Evolutionary conservation across 1,284 basidiomycete species (phyloP).

Genomic region (Cutaneotrichosporon sp.): DNA sequence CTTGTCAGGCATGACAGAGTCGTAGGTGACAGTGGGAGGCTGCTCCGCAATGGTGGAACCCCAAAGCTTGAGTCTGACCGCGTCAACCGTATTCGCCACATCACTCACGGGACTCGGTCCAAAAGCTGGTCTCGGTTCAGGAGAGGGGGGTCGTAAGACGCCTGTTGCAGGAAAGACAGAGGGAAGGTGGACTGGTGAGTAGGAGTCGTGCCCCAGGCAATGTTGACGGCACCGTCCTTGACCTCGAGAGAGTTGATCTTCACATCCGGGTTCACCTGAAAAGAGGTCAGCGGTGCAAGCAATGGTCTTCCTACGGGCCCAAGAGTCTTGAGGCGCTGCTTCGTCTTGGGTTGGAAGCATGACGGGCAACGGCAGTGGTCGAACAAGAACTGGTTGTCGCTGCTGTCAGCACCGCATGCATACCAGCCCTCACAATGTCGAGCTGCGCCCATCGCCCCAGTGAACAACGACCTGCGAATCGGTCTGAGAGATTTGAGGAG

Average conservation of each 20-base stretch:
- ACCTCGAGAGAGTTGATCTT: slow-evolving; percentile 37
- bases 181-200: slow-evolving; percentile 76
- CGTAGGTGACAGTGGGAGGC: slow-evolving; percentile 74
- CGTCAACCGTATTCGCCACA: slow-evolving; percentile 5
- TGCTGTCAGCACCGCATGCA: slow-evolving; percentile 33
- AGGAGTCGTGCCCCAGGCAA: slow-evolving; percentile 57
- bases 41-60: slow-evolving; percentile 72
- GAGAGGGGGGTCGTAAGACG: slow-evolving; percentile 33
- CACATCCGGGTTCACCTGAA: slow-evolving; percentile 73
- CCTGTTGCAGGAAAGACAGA: slow-evolving; percentile 47
- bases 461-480: slow-evolving; percentile 9
- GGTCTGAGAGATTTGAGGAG: slow-evolving; percentile 15
- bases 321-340: slow-evolving; percentile 84
- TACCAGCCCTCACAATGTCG: slow-evolving; percentile 11
- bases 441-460: slow-evolving; percentile 14
- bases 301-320: slow-evolving; percentile 62
- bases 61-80: slow-evolving; percentile 72
- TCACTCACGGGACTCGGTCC: slow-evolving; percentile 11
- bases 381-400: slow-evolving; percentile 71
- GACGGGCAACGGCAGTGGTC: slow-evolving; percentile 87
- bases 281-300: background rate
- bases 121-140: slow-evolving; percentile 14
- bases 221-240: slow-evolving; percentile 22
- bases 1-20: slow-evolving; percentile 65
- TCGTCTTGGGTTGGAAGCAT: slow-evolving; percentile 87